Base-by-base conservation (phyloP, 2,329 filamentous ascomycete species). In the Fusarium staphyleae region DNA sequence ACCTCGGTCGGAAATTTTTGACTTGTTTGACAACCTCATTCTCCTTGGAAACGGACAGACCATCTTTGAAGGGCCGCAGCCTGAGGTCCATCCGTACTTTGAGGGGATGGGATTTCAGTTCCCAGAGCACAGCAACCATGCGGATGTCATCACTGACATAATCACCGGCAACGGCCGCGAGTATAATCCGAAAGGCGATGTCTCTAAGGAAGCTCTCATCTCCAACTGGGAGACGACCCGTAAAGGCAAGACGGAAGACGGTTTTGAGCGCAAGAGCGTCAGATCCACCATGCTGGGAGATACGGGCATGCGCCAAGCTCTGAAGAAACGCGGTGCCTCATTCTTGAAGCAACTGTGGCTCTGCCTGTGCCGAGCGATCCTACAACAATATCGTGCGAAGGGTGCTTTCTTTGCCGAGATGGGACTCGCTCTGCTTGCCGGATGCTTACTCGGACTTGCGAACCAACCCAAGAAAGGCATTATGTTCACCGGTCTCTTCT, bases 61-160 rank as follows among this genome's bases (percentile, higher is more conserved):
- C 52, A 80, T 85, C 41, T 87, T 84, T 61, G 77, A 79, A 33
- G 83, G 82, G 0, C 68, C 75, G 2, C 77, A 79, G 30, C 57
- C 52, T 9, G 71, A 74, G 1, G 77, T 78, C 1, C 74, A 76
- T 43, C 50, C 61, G 3, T 84, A 82, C 65, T 85, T 86, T 50
- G 76, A 82, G 60, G 63, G 71, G 28, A 68, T 81, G 11, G 83
- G 83, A 3, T 86, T 80, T 66, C 62, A 67, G 0, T 83, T 86
- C 52, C 78, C 78, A 1, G 53, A 68, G 13, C 73, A 79, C 50
- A 74, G 74, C 36, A 87, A 87, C 57, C 77, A 77, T 5, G 83
- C 80, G 8, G 84, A 87, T 56, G 74, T 81, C 1, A 76, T 86
- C 18, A 83, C 83, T n/a, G 83, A 87, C 46, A 85, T 86, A 57